Evolutionary conservation across 768 basidiomycete genomes (phyloP), one percentile per base, ranked within the genome.

Genomic region (Tylopilus cervinicoccineus): DNA sequence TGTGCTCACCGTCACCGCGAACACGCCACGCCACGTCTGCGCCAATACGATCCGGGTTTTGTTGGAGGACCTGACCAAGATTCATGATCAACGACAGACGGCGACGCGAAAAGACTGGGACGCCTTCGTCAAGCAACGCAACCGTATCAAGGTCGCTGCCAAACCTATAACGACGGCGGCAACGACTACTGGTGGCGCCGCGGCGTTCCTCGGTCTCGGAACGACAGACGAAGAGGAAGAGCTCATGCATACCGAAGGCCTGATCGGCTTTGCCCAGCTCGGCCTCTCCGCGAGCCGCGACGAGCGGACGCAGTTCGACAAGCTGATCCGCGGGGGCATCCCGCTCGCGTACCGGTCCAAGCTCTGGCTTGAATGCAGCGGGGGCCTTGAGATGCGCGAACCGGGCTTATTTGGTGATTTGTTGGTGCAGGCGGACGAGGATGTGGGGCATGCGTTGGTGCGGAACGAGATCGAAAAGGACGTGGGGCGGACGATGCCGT

Each of bases 391-490:
- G 64, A 86, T 92, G 76, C 79, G 80, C 52, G 93, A 96, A 58
- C 95, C 95, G 2, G 95, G 95, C 1, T 62, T 88, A 52, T 98
- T 97, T 65, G 74, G 78, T 34, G 95, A 97, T 62, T 66, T 97
- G 48, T 72, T 96, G n/a, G 77, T 72, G 6, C 73, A 77, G 53
- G 67, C 62, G 10, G 68, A 74, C 24, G 73, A 64, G 3, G 65
- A 70, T 12, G 78, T 66, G 31, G 74, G 67, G 1, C 65, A 70
- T 23, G 79, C 70, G 33, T 65, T 75, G 26, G 84, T 85, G 13
- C 67, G 71, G 44, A 73, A 69, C 34, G 96, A 99, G 70, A 98
- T 99, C 50, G 96, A 97, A 72, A 97, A 98, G 70, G 95, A 98
- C 60, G 87, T 93, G 0, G 84, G 87, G 52, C 69, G 87, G 75